phyloP scores from a whole-genome alignment of 2,329 filamentous ascomycete species.

The Aureobasidium leucospermi region DNA sequence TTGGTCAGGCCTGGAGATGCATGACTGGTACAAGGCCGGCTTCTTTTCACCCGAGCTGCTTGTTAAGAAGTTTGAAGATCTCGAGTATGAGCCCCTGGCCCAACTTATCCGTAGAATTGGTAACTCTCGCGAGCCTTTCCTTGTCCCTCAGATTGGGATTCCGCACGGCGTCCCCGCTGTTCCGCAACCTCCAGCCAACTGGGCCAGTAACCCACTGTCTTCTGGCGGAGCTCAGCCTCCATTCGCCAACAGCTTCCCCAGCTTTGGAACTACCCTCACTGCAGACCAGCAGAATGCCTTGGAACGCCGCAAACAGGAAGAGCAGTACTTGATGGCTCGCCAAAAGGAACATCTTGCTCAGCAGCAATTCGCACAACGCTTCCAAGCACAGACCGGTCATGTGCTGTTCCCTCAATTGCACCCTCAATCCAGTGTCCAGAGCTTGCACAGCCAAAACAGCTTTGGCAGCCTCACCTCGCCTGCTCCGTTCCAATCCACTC shows the following conservation, averaged over 20 bases:
- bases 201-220: conserved; percentile 12
- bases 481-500: conserved; percentile 48
- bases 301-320: conserved; percentile 93
- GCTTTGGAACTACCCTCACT: conserved; percentile 91
- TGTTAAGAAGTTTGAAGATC: conserved; percentile 90
- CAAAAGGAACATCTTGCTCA: conserved; percentile 89
- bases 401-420: conserved; percentile 58
- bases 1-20: conserved; percentile 96
- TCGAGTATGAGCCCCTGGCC: conserved; percentile 88
- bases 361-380: conserved; percentile 68
- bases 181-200: conserved; percentile 38
- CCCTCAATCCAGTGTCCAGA: conserved; percentile 91
- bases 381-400: conserved; percentile 56
- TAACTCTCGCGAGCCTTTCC: conserved; percentile 93
- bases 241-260: conserved; percentile 87
- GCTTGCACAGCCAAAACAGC: conserved; percentile 92
- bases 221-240: conserved; percentile 58
- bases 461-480: conserved; percentile 93
- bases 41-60: conserved; percentile 94
- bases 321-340: conserved; percentile 92
- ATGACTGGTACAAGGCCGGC: conserved; percentile 98
- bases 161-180: conserved; percentile 69
- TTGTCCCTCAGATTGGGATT: conserved; percentile 94
- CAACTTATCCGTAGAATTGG: conserved; percentile 93
- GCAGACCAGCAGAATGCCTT: conserved; percentile 97